Percentiles rank a stretch among this genome's conserved stretches.
phyloP scores from a whole-genome alignment of 106 monocot genomes.

The Triglochin maritima region DNA sequence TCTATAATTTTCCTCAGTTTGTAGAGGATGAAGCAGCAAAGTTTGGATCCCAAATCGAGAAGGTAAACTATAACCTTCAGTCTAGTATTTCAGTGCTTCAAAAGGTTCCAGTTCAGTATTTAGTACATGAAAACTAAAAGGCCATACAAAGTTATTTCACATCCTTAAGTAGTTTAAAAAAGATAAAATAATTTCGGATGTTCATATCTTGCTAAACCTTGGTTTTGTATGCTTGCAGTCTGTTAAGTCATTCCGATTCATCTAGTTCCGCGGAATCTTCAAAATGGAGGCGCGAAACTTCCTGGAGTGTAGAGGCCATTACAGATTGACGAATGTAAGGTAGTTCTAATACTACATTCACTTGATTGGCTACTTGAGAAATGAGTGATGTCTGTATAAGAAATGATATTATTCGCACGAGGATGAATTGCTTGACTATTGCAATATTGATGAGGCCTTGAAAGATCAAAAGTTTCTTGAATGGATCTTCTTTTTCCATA shows the following conservation, averaged over 20 bases:
- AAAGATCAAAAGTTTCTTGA: too few relatives aligned
- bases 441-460: too few relatives aligned
- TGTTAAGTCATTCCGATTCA: constrained; percentile 72
- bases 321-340: too few relatives aligned
- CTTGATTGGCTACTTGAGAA: too few relatives aligned
- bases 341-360: too few relatives aligned
- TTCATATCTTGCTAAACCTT: not conserved
- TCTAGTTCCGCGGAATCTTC: constrained; percentile 3
- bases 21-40: constrained; percentile 68
- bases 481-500: too few relatives aligned
- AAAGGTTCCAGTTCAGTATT: not conserved
- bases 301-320: not conserved
- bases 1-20: constrained; percentile 29
- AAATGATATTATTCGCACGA: too few relatives aligned
- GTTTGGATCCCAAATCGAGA: constrained; percentile 49
- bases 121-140: not conserved
- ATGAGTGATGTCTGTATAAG: too few relatives aligned
- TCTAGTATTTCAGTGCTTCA: not conserved
- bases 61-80: constrained; percentile 28
- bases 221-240: constrained; percentile 29
- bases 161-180: not conserved
- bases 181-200: not conserved
- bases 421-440: too few relatives aligned
- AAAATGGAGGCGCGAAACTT: not conserved
- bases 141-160: not conserved